These are phyloP conservation scores for Phytophthora foliorum DNA, from an alignment of 352 stramenopile species.

Conservation along the genomic window DNA sequence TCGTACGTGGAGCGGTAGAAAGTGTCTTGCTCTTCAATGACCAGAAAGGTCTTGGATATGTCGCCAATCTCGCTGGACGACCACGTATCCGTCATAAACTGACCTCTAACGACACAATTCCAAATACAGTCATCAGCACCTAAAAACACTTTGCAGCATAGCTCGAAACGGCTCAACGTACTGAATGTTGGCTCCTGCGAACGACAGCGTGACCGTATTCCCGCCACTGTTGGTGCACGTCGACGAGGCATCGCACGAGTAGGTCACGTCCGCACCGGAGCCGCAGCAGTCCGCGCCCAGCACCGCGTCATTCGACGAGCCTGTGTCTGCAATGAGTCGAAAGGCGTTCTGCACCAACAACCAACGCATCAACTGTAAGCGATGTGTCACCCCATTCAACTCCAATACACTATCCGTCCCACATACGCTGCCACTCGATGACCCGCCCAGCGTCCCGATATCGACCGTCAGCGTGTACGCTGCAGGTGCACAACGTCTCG, in stretches of 20 bases:
- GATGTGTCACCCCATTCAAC: not conserved
- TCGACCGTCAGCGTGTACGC: slow-evolving; percentile 51
- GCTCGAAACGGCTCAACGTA: slow-evolving; percentile 31
- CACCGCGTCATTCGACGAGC: slow-evolving; percentile 85
- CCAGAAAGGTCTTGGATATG: slow-evolving; percentile 75
- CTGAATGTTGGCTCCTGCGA: slow-evolving; percentile 73
- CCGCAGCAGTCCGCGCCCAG: slow-evolving; percentile 73
- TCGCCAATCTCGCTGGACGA: slow-evolving; percentile 60
- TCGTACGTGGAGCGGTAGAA: slow-evolving; percentile 85
- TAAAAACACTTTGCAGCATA: not conserved
- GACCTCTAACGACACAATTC: slow-evolving; percentile 46
- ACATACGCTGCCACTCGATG: slow-evolving; percentile 38
- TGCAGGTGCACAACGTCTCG: slow-evolving; percentile 11
- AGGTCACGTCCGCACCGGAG: slow-evolving; percentile 53
- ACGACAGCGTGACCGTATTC: slow-evolving; percentile 49
- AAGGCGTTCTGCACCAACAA: slow-evolving; percentile 64
- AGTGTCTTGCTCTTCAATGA: slow-evolving; percentile 78
- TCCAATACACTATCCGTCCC: not conserved
- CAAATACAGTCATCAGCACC: slow-evolving; percentile 14
- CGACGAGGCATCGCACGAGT: slow-evolving; percentile 69
- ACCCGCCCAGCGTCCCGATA: slow-evolving; percentile 41
- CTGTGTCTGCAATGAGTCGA: slow-evolving; percentile 82
- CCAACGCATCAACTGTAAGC: not conserved
- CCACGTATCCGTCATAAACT: slow-evolving; percentile 80
- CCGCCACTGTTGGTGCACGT: slow-evolving; percentile 56